Base-by-base conservation (phyloP, 2,329 filamentous ascomycete species). In the Alternaria dauci region DNA sequence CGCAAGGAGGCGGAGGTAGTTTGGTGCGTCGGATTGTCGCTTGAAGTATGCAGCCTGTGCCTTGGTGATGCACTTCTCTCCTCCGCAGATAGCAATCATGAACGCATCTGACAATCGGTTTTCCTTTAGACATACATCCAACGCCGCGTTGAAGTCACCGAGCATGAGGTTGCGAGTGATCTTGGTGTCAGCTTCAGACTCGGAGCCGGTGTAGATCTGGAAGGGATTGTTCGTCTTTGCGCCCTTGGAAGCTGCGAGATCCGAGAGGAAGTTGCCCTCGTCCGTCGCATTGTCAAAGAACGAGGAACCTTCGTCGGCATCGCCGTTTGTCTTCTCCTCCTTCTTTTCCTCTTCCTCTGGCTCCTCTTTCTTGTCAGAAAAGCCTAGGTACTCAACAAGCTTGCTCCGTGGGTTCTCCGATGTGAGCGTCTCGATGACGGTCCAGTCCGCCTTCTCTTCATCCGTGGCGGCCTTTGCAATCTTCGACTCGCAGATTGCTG, bases 51-150 rank as follows among this genome's bases (percentile, higher is more conserved):
- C 89, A 62, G 91, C 86, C 79, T 98, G 95, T 5, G 94, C 94
- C 82, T 96, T 97, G 72, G 97, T 93, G 43, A 98, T 90, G 61
- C 96, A 91, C 67, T 93, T 91, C 76, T 96, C 93, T 50, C 94
- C 95, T 59, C 95, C 94, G 72, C 94, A 98, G 72, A 98, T 97
- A 47, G 96, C 95, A 75, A 99, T 94, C 83, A 99, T 93, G 80
- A 99, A 97, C 39, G 95, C 95, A 81, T 99, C 95, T 0, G 95
- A 95, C 76, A 98, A 89, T 54, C 94, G 89, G 67, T 96, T 89
- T 78, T 97, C 93, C 72, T 92, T 89, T 16, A 99, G 82, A 71
- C 93, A 97, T 52, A 97, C 88, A 58, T 96, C 91, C 59, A 96
- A 89, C 18, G 95, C 95, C 76, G 91, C 91, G 58, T 94, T 89